These are phyloP conservation scores for Diutina siamensis DNA, from an alignment of 1,139 yeast genomes.

Conservation along the genomic window DNA sequence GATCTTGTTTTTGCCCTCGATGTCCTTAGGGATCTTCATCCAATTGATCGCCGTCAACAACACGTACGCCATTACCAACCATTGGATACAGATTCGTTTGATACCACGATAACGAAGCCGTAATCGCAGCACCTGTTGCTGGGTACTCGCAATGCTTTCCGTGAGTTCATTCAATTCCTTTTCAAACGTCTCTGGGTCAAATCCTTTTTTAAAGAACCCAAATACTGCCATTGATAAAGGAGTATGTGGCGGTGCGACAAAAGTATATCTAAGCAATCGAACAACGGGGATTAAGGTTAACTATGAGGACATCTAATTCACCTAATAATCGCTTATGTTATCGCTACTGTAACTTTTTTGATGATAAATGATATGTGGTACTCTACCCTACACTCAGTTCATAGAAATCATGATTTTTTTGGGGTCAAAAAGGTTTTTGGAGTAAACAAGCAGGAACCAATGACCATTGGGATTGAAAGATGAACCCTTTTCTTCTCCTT, in stretches of 20 bases:
- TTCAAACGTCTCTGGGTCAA: constrained; percentile 42
- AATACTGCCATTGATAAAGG: not conserved
- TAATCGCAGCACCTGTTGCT: constrained; percentile 16
- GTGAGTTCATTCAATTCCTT: constrained; percentile 35
- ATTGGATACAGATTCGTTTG: constrained; percentile 15
- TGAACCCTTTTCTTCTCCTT: too few relatives aligned
- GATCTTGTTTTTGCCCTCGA: not conserved
- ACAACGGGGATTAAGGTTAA: too few relatives aligned
- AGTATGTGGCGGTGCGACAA: not conserved
- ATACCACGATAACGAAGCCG: constrained; percentile 8
- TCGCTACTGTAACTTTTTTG: too few relatives aligned
- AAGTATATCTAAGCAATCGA: too few relatives aligned
- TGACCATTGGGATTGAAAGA: too few relatives aligned
- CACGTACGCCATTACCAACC: constrained; percentile 23
- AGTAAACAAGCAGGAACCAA: too few relatives aligned
- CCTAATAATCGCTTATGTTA: too few relatives aligned
- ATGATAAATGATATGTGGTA: too few relatives aligned
- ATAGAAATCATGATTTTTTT: too few relatives aligned
- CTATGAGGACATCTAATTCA: too few relatives aligned
- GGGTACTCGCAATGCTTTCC: constrained; percentile 23
- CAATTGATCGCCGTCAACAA: constrained; percentile 16
- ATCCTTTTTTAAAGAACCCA: constrained; percentile 15
- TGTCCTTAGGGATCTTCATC: not conserved
- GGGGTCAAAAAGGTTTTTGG: too few relatives aligned
- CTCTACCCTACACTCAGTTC: too few relatives aligned